Conservation (phyloP, 2,329 filamentous ascomycete species). For the Colletotrichum tropicale region DNA sequence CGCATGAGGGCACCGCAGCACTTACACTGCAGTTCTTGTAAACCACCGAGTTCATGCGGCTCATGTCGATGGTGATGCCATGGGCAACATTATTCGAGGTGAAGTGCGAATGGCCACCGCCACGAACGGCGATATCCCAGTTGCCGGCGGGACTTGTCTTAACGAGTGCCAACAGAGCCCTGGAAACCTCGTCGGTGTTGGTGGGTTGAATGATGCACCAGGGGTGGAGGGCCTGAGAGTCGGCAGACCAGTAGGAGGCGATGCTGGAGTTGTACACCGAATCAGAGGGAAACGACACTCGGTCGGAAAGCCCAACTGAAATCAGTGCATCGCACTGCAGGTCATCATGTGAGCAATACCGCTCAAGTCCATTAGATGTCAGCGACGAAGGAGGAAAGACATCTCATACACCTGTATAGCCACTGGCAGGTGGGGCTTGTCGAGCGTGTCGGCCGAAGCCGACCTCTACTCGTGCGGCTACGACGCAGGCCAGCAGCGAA, state of each 20-base stretch:
- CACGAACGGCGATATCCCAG: neutral
- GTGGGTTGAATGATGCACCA: conserved; percentile 30
- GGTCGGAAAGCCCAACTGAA: neutral
- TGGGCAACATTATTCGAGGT: neutral
- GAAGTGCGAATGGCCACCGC: neutral
- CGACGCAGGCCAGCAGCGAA: neutral
- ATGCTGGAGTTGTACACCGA: neutral
- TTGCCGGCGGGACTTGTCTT: neutral
- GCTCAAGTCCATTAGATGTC: neutral
- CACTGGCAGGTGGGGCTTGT: neutral
- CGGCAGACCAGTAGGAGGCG: conserved; percentile 25
- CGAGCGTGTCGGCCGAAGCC: neutral
- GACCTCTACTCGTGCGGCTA: neutral
- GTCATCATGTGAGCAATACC: neutral
- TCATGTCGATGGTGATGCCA: neutral
- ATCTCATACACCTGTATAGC: neutral
- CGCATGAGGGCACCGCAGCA: neutral
- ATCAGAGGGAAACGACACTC: neutral
- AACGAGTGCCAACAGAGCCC: conserved; percentile 3
- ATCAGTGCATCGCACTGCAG: neutral
- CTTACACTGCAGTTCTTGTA: neutral
- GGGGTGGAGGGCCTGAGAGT: conserved; percentile 23
- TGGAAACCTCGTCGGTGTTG: conserved; percentile 26
- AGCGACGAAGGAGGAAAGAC: neutral
- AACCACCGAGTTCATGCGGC: neutral